Conservation (phyloP, 768 basidiomycete genomes). For the Crucibulum laeve region DNA sequence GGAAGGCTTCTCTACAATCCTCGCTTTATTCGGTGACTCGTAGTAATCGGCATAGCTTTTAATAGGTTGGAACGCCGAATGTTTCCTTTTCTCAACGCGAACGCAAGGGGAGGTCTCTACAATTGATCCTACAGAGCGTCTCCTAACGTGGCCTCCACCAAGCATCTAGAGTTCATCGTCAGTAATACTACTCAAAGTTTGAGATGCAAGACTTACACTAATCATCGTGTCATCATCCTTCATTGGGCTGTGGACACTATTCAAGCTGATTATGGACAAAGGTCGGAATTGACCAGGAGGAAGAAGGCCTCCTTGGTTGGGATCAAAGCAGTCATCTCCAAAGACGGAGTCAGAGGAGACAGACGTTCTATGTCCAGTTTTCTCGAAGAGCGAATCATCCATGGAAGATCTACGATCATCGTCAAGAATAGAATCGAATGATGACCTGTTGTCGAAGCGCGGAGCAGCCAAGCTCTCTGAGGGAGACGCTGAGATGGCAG, state of each 20-base stretch:
- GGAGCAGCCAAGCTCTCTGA: slow-evolving; percentile 31
- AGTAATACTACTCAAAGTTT: slow-evolving; percentile 6
- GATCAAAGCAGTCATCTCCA: slow-evolving; percentile 38
- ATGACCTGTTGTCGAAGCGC: slow-evolving; percentile 20
- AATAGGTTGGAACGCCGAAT: slow-evolving; percentile 32
- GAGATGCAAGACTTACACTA: slow-evolving; percentile 38
- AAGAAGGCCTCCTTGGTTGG: slow-evolving; percentile 29
- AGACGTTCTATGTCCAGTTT: slow-evolving; percentile 48
- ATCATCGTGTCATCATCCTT: slow-evolving; percentile 84
- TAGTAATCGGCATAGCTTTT: slow-evolving; percentile 22
- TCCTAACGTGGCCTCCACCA: slow-evolving; percentile 71
- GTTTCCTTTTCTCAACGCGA: slow-evolving; percentile 60
- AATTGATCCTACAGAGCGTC: slow-evolving; percentile 59
- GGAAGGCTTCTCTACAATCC: slow-evolving; percentile 59
- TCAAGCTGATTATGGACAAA: slow-evolving; percentile 56
- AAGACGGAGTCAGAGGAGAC: slow-evolving; percentile 61
- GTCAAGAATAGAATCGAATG: slow-evolving; percentile 69
- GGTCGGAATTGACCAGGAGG: slow-evolving; percentile 56
- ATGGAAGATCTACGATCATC: slow-evolving; percentile 34
- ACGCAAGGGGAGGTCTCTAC: slow-evolving; percentile 71
- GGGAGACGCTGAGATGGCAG: slow-evolving; percentile 66
- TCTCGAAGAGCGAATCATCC: slow-evolving; percentile 61
- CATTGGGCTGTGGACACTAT: slow-evolving; percentile 42
- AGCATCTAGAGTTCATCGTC: slow-evolving; percentile 52
- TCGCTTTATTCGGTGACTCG: slow-evolving; percentile 40